Percentiles rank a stretch among this genome's conserved stretches.
phyloP scores from a whole-genome alignment of 2,329 filamentous ascomycete species.

The Mariannaea elegans region DNA sequence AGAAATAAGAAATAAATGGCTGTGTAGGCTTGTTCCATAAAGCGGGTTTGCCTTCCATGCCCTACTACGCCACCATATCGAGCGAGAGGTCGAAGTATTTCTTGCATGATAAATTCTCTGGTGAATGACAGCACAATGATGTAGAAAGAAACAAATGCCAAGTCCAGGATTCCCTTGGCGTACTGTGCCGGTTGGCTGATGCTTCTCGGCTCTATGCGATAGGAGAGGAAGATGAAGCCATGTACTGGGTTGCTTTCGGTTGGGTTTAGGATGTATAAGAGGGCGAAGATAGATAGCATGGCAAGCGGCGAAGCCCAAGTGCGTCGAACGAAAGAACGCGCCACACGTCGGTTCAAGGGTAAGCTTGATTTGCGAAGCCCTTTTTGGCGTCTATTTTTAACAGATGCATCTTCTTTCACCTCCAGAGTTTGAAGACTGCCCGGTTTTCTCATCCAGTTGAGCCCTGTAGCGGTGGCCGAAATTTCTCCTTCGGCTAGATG shows the following conservation, averaged over 20 bases:
- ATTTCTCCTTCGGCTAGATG: too few species aligned
- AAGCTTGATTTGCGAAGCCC: neutral
- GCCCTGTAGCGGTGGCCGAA: too few species aligned
- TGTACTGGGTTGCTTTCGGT: conserved; percentile 12
- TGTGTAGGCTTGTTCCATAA: conserved; percentile 96
- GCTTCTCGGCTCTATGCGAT: neutral
- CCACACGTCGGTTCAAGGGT: neutral
- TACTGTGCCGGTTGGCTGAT: conserved; percentile 66
- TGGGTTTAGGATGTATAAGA: conserved; percentile 10
- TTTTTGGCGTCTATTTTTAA: neutral
- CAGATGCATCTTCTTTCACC: too few species aligned
- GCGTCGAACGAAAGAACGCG: neutral
- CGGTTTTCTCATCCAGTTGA: too few species aligned
- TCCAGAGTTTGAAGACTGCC: too few species aligned
- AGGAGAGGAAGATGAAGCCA: conserved; percentile 10
- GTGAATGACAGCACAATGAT: conserved; percentile 88
- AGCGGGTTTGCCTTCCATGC: conserved; percentile 81
- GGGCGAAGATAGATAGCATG: neutral
- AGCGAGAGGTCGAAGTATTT: conserved; percentile 80
- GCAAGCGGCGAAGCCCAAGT: conserved; percentile 1
- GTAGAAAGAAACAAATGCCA: conserved; percentile 88
- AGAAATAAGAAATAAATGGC: conserved; percentile 86
- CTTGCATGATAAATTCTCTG: conserved; percentile 94
- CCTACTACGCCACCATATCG: conserved; percentile 70
- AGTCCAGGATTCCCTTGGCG: conserved; percentile 83